A percentile compares a stretch with the other conserved stretches of the same genome.
Conservation (phyloP, 306 rosid species). For the Trifolium pratense region DNA sequence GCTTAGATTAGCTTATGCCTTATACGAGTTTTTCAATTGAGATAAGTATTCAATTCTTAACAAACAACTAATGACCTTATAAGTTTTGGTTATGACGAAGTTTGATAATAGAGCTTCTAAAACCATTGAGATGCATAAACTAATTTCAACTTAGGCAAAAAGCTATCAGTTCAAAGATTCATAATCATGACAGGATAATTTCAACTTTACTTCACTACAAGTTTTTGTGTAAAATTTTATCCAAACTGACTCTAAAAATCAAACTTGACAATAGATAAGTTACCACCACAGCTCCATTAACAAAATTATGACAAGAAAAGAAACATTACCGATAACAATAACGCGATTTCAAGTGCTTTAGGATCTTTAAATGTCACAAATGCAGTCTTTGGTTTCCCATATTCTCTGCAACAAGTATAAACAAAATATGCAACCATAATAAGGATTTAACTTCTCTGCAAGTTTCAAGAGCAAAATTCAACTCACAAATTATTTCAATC, state of each 20-base stretch:
- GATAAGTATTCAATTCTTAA: not conserved
- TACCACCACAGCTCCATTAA: conserved; percentile 13
- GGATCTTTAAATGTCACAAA: conserved; percentile 92
- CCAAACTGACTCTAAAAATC: not conserved
- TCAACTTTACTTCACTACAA: not conserved
- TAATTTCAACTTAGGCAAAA: not conserved
- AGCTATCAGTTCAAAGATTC: not conserved
- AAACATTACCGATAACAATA: conserved; percentile 73
- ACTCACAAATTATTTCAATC: conserved; percentile 18
- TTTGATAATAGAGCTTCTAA: not conserved
- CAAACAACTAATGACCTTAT: not conserved
- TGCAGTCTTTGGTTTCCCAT: conserved; percentile 77
- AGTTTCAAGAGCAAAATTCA: conserved; percentile 24
- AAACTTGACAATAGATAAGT: not conserved
- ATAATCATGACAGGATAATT: not conserved
- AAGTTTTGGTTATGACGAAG: not conserved
- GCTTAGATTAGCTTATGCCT: not conserved
- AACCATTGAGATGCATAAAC: not conserved
- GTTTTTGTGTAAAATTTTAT: not conserved
- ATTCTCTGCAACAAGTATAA: conserved; percentile 66
- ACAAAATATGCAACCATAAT: conserved; percentile 22
- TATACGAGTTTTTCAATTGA: not conserved
- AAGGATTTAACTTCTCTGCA: conserved; percentile 16
- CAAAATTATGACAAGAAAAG: conserved; percentile 39
- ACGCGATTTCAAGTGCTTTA: conserved; percentile 91